Evolutionary conservation across 345 rosid genomes (phyloP).

Genomic region (Syzygium jambos): DNA sequence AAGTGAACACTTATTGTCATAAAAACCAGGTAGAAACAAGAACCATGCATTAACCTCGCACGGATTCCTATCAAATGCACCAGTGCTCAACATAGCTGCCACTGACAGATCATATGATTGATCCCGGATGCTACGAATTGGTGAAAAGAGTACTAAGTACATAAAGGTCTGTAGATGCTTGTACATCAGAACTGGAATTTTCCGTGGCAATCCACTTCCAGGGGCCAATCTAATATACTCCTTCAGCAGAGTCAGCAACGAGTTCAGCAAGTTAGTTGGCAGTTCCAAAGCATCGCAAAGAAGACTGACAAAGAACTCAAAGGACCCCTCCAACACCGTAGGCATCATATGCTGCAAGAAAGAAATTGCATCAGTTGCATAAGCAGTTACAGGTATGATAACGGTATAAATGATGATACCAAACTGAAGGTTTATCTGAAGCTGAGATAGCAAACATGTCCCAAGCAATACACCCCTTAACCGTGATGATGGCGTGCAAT

Average conservation of each 20-base stretch:
- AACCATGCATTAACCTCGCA: conserved; percentile 73
- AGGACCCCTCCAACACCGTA: conserved; percentile 66
- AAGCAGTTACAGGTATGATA: not conserved
- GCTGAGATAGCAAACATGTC: not conserved
- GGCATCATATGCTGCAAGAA: conserved; percentile 58
- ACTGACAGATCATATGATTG: conserved; percentile 55
- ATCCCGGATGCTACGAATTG: conserved; percentile 39
- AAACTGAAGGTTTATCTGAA: not conserved
- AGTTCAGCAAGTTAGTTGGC: conserved; percentile 42
- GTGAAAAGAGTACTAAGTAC: conserved; percentile 52
- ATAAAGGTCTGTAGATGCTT: conserved; percentile 60
- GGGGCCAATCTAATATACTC: conserved; percentile 54
- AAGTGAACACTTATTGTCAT: conserved; percentile 19
- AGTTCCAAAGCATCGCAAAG: conserved; percentile 43
- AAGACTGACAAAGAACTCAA: conserved; percentile 67
- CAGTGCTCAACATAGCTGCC: conserved; percentile 78
- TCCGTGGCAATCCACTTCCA: conserved; percentile 26
- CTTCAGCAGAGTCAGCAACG: conserved; percentile 55
- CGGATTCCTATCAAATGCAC: conserved; percentile 73
- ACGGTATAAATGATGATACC: not conserved
- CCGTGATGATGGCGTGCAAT: not conserved
- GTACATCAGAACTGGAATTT: conserved; percentile 62
- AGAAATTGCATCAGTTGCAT: not conserved
- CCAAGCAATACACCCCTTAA: not conserved
- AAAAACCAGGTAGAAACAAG: conserved; percentile 56